Percentiles rank a stretch among this genome's conserved stretches.
Evolutionary conservation across 1,284 basidiomycete species (phyloP).

Genomic region (Leccinum olivaceoglutinosum): DNA sequence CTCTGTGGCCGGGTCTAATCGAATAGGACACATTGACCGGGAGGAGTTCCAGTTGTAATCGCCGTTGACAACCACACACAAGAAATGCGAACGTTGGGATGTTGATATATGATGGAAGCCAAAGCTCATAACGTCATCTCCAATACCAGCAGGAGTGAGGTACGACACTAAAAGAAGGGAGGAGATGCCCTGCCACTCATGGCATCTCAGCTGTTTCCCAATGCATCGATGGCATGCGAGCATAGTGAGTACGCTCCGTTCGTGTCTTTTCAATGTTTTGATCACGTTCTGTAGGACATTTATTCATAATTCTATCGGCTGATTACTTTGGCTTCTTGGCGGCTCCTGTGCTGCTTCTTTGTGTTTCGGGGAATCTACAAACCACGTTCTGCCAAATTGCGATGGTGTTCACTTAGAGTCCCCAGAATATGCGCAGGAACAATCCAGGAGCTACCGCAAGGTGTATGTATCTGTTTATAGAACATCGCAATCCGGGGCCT

Average conservation of each 20-base stretch:
- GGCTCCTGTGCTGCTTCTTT: no score
- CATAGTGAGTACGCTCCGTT: neutral
- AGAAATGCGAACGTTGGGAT: no score
- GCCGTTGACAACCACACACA: no score
- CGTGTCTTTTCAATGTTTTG: no score
- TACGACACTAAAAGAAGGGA: neutral
- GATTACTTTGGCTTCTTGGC: no score
- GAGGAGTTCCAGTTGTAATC: neutral
- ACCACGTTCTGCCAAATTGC: no score
- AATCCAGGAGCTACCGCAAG: neutral
- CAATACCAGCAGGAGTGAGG: neutral
- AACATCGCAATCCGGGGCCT: no score
- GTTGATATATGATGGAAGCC: neutral
- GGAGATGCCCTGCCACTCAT: neutral
- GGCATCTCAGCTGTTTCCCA: neutral
- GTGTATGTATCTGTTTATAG: no score
- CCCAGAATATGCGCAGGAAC: neutral
- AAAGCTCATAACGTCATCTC: neutral
- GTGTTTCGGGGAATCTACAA: no score
- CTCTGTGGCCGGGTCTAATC: neutral
- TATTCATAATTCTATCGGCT: fast-evolving
- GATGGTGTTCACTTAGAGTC: neutral
- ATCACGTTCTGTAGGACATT: no score
- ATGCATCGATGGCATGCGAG: neutral
- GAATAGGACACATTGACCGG: neutral